phyloP scores from a whole-genome alignment of 1,284 basidiomycete species.

The Trichosporon coremiiforme region DNA sequence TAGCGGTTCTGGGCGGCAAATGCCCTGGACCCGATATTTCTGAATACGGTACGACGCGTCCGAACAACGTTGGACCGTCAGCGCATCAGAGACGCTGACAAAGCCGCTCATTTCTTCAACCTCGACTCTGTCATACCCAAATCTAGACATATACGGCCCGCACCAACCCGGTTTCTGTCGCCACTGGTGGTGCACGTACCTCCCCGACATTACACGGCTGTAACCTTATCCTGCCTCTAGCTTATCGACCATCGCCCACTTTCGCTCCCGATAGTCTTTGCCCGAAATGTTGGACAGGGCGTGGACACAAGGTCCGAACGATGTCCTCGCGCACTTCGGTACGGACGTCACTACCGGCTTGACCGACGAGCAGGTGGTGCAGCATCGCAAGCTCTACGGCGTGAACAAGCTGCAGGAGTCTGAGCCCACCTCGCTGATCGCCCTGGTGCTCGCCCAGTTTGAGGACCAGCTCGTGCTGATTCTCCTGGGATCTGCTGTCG shows the following conservation, averaged over 20 bases:
- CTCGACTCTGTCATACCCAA: neutral
- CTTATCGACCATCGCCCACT: neutral
- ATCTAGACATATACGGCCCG: neutral
- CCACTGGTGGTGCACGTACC: conserved; percentile 2
- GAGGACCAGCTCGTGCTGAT: conserved; percentile 96
- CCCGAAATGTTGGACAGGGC: conserved; percentile 52
- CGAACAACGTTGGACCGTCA: neutral
- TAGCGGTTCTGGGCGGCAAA: conserved; percentile 1
- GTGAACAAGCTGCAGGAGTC: conserved; percentile 85
- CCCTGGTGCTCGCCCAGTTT: conserved; percentile 95
- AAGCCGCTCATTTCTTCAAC: neutral
- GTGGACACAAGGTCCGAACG: conserved; percentile 53
- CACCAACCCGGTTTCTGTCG: neutral
- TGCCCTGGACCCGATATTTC: conserved; percentile 1
- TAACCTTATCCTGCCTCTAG: neutral
- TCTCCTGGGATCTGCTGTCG: conserved; percentile 82
- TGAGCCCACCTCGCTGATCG: conserved; percentile 84
- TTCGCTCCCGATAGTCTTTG: neutral
- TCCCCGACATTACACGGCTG: neutral
- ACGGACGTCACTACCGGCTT: conserved; percentile 48
- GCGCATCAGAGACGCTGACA: neutral
- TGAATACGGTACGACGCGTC: neutral
- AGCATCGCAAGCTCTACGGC: conserved; percentile 77
- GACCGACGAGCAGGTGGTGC: conserved; percentile 57
- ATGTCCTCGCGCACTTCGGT: conserved; percentile 52